phyloP scores from a whole-genome alignment of 2,329 filamentous ascomycete genomes.

The Arthrocladium fulminans region DNA sequence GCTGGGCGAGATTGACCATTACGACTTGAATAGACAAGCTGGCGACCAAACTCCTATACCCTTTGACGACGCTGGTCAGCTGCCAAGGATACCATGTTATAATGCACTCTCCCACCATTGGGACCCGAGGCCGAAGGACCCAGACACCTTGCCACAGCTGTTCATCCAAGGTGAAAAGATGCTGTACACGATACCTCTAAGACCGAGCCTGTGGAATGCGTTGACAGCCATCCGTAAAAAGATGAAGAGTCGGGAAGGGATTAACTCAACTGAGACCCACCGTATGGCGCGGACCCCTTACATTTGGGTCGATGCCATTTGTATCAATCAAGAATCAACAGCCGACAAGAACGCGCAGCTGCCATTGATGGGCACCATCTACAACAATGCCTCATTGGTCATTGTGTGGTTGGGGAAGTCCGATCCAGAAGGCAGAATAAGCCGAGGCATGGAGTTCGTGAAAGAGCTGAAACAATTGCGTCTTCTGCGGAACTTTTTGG shows the following conservation, averaged over 20 bases:
- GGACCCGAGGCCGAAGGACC: background rate
- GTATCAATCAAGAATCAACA: slow-evolving; percentile 20
- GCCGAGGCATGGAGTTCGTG: background rate
- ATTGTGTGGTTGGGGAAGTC: slow-evolving; percentile 19
- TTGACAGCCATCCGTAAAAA: background rate
- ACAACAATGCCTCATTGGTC: slow-evolving; percentile 17
- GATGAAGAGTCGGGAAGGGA: background rate
- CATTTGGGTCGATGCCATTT: slow-evolving; percentile 22
- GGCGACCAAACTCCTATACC: background rate
- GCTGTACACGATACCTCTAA: background rate
- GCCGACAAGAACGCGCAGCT: slow-evolving; percentile 19
- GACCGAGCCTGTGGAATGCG: background rate
- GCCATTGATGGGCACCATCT: slow-evolving; percentile 20
- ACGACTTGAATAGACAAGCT: background rate
- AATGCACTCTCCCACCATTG: background rate
- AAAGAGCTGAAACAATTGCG: background rate
- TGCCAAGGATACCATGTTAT: background rate
- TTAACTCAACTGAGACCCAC: background rate
- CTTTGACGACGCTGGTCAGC: background rate
- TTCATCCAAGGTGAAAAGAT: background rate
- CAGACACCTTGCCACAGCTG: background rate
- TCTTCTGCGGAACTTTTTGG: background rate
- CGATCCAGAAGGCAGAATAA: background rate
- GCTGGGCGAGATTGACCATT: background rate
- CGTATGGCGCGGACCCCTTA: background rate